Base-by-base conservation (phyloP, 1,284 basidiomycete genomes). In the Pseudozyma flocculosa region DNA sequence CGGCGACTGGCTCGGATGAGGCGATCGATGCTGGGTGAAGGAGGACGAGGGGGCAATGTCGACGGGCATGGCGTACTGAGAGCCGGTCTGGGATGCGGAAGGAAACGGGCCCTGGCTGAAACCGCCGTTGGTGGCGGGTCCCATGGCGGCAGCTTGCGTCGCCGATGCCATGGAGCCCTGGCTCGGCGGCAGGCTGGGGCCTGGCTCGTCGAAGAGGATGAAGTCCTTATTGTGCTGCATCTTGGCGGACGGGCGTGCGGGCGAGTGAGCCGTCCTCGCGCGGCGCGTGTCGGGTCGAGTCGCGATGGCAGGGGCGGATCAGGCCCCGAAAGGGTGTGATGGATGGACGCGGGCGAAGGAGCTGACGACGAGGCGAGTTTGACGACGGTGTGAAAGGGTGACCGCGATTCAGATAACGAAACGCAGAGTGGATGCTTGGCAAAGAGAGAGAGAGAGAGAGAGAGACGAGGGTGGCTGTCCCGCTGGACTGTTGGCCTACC, bases 141-240 rank as follows among this genome's bases (percentile, higher is more conserved):
- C 44, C 17, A 15, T 19, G 8, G 36, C 7, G 5, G 36, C 36
- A 19, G 36, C 36, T 37, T 5, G 36, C 34, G 32, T 40, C n/a
- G 23, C 10, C 10, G 39, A 24, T 9, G 18, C n/a, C 18, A 42
- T 42, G 17, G 37, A 23, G 24, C 37, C 29, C 26, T 21, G 45
- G 10, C 22, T 9, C 8, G 26, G 43, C 13, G 37, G 9, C 2
- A 40, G n/a, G 13, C 50, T 18, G 4, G 61, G 48, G 3, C 60
- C 34, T 0, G 54, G 52, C n/a, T 71, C 66, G 40, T 71, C 68
- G 23, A 71, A 71, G 49, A 71, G 62, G 34, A 71, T 57, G 38
- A 71, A 71, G 34, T 71, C 68, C 36, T 61, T 61, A 24, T 54
- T 37, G 36, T 4, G 7, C 36, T 37, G 36, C 36, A 37, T 37